Percentiles rank a stretch among this genome's conserved stretches.
Conservation (phyloP, 164 flowering plant genomes). For the Chloranthus sessilifolius region DNA sequence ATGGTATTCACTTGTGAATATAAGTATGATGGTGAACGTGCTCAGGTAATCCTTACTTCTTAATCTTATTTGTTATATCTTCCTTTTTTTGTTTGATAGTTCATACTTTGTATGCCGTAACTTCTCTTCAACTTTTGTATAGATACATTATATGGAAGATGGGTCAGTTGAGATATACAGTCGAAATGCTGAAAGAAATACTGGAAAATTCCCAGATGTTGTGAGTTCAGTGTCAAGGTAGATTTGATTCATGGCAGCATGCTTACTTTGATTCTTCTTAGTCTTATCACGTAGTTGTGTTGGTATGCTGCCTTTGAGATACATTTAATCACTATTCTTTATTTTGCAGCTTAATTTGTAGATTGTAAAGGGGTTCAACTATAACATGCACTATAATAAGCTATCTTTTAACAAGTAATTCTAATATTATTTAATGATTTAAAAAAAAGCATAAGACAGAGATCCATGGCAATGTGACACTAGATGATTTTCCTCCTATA, state of each 20-base stretch:
- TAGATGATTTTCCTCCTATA: too few species aligned
- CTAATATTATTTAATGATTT: too few species aligned
- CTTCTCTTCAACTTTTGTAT: slow-evolving; percentile 10
- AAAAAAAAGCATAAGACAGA: too few species aligned
- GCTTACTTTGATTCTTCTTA: too few species aligned
- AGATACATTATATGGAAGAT: slow-evolving; percentile 90
- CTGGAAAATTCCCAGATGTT: slow-evolving; percentile 95
- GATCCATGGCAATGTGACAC: too few species aligned
- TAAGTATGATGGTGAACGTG: slow-evolving; percentile 99
- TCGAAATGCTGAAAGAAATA: slow-evolving; percentile 94
- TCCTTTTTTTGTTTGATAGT: background rate
- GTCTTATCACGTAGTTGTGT: background rate
- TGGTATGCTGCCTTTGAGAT: background rate
- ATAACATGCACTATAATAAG: too few species aligned
- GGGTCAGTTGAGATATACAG: slow-evolving; percentile 95
- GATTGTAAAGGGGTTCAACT: too few species aligned
- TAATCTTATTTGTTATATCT: background rate
- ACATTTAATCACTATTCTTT: background rate
- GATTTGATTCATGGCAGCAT: slow-evolving; percentile 1
- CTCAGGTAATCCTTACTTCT: slow-evolving; percentile 55
- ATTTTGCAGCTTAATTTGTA: too few species aligned
- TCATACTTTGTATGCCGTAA: slow-evolving; percentile 5
- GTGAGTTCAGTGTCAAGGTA: slow-evolving; percentile 65
- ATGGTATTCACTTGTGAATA: slow-evolving; percentile 92
- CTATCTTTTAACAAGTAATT: too few species aligned